A percentile compares a stretch with the other conserved stretches of the same genome.
Conservation (phyloP, 106 monocot species). For the Acorus gramineus region DNA sequence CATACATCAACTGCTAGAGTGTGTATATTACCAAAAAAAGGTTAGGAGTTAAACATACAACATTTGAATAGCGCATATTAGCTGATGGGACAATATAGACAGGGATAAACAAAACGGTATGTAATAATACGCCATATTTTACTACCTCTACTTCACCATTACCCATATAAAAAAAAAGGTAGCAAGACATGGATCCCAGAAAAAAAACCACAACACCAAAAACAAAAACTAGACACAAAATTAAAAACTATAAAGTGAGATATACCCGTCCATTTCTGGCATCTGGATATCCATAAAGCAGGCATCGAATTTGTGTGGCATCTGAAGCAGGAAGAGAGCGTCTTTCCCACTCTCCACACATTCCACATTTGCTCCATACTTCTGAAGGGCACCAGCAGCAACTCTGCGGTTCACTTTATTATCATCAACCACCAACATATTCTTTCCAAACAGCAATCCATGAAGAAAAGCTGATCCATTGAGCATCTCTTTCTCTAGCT, state of each 20-base stretch:
- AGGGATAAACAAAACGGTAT: too few species aligned
- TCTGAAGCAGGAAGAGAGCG: slow-evolving; percentile 66
- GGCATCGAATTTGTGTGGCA: slow-evolving; percentile 80
- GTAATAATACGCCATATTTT: too few species aligned
- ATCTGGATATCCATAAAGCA: slow-evolving; percentile 99
- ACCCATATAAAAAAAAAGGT: too few species aligned
- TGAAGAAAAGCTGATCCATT: slow-evolving; percentile 42
- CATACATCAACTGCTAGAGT: too few species aligned
- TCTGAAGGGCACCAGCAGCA: slow-evolving; percentile 77
- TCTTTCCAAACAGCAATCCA: slow-evolving; percentile 59
- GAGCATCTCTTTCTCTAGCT: slow-evolving; percentile 26
- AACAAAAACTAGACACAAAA: neutral
- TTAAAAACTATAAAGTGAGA: neutral
- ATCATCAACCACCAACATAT: slow-evolving; percentile 94
- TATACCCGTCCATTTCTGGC: slow-evolving; percentile 99
- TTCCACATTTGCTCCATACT: slow-evolving; percentile 79
- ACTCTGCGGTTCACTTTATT: slow-evolving; percentile 89
- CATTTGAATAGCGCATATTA: too few species aligned
- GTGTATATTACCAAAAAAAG: too few species aligned
- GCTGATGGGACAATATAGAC: too few species aligned
- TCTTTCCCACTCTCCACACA: slow-evolving; percentile 89
- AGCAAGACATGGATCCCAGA: neutral
- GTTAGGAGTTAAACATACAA: too few species aligned
- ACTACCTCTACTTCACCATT: too few species aligned
- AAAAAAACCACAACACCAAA: neutral